Evolutionary conservation across 2,329 filamentous ascomycete genomes (phyloP).

Genomic region (Thielaviopsis ethacetica): DNA sequence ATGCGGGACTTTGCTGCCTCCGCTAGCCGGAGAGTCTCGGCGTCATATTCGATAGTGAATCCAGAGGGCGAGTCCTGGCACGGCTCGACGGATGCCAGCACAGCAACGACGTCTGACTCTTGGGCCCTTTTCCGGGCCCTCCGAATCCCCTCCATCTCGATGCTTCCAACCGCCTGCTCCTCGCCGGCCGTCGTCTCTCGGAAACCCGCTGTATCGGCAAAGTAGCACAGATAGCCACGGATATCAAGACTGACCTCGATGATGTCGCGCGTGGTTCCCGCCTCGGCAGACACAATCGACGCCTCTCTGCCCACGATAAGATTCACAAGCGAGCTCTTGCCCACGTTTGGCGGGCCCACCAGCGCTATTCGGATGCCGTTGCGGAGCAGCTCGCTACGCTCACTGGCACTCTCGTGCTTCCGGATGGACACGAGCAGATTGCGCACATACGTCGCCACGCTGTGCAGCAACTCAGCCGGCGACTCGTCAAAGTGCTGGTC

Average conservation of each 20-base stretch:
- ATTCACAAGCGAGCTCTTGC: constrained; percentile 90
- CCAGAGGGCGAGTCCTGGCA: not conserved
- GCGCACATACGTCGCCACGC: constrained; percentile 49
- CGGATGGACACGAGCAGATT: constrained; percentile 45
- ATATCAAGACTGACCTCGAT: constrained; percentile 85
- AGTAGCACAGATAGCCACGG: constrained; percentile 76
- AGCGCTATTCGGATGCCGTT: constrained; percentile 76
- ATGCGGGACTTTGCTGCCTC: constrained; percentile 31
- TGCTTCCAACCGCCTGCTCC: constrained; percentile 38
- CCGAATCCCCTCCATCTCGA: constrained; percentile 83
- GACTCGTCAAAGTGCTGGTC: constrained; percentile 95
- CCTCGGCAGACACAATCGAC: constrained; percentile 84
- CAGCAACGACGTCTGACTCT: constrained; percentile 73
- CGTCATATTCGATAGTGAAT: constrained; percentile 31
- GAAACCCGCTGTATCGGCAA: constrained; percentile 89
- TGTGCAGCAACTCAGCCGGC: constrained; percentile 51
- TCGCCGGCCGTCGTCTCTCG: constrained; percentile 27
- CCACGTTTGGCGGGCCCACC: constrained; percentile 80
- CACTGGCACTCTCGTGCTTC: constrained; percentile 58
- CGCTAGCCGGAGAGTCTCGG: constrained; percentile 38
- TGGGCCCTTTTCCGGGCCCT: constrained; percentile 66
- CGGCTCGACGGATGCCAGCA: constrained; percentile 57
- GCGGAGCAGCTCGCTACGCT: constrained; percentile 67
- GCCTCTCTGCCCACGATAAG: constrained; percentile 79
- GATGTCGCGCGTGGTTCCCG: constrained; percentile 85